Conservation (phyloP, 345 rosid genomes). For the Aquilaria sinensis region DNA sequence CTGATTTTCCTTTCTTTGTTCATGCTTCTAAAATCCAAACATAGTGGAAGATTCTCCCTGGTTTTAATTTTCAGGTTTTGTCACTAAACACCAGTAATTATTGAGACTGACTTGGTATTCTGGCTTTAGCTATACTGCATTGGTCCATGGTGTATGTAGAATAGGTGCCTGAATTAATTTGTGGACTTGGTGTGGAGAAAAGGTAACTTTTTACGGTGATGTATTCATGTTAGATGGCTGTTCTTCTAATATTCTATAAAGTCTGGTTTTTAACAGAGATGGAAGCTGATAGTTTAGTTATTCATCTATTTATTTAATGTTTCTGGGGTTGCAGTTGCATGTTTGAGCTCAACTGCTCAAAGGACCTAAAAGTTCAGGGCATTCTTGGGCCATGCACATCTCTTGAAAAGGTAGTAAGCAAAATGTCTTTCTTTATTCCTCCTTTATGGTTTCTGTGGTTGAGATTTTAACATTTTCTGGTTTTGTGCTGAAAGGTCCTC, state of each 20-base stretch:
- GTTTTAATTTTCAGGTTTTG: too few relatives aligned
- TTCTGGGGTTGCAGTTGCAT: constrained; percentile 51
- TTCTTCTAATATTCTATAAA: too few relatives aligned
- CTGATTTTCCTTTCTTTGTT: too few relatives aligned
- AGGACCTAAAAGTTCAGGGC: constrained; percentile 82
- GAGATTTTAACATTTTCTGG: constrained; percentile 11
- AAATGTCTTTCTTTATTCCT: not conserved
- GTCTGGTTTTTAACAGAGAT: too few relatives aligned
- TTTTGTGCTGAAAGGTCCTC: constrained; percentile 71
- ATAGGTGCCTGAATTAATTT: constrained; percentile 1
- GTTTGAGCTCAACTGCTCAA: constrained; percentile 86
- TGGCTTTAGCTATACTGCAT: too few relatives aligned
- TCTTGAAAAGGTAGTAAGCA: constrained; percentile 58
- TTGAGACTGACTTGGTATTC: too few relatives aligned
- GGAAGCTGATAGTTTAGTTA: not conserved
- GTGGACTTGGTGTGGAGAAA: not conserved
- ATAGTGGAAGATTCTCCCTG: too few relatives aligned
- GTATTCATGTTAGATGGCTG: too few relatives aligned
- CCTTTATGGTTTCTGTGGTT: constrained; percentile 9
- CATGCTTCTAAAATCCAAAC: too few relatives aligned
- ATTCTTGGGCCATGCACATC: constrained; percentile 85
- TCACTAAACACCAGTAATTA: too few relatives aligned
- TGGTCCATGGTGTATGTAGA: too few relatives aligned
- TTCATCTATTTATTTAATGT: not conserved
- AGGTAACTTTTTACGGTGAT: not conserved